Base-by-base conservation (phyloP, 768 basidiomycete genomes). In the Lactarius deliciosus region DNA sequence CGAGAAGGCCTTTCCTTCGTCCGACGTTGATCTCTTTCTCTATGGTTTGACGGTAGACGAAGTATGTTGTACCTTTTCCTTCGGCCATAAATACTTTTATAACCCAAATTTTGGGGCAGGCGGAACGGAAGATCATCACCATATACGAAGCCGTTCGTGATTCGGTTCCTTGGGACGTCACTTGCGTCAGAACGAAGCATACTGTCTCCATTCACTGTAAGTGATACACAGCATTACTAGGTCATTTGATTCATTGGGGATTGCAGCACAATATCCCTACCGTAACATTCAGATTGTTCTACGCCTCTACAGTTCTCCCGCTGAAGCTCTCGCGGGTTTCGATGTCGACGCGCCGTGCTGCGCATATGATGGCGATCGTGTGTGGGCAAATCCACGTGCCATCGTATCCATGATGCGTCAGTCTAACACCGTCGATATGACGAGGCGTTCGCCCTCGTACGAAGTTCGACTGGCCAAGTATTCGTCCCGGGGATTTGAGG, bases 91-190 rank as follows among this genome's bases (percentile, higher is more conserved):
- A 11, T 38, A 57, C 25, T 54, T 40, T 15, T 45, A 34, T 11
- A 15, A 66, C 38, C 10, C 11, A 2, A 40, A n/a, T 30, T n/a
- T n/a, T 32, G 5, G 9, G 55, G 83, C 28, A 70, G 82, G 87
- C 86, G 1, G 86, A 88, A 69, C 79, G 74, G 60, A 87, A 87
- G 79, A 85, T 86, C 68, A 76, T 80, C 59, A 66, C 75, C 38
- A 86, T 89, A 38, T 88, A 85, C 69, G 84, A 86, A 70, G 86
- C 86, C 5, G 83, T 89, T 28, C 78, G 86, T 22, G 85, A 87
- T 72, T 85, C 85, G 10, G 81, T 88, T 41, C 85, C 86, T 34
- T 87, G 86, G 86, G 87, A 87, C 72, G 84, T 86, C 18, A 87
- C 86, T 32, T 87, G 85, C 59, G 82, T 88, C 64, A 81, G 86